Evolutionary conservation across 805 yeast species (phyloP).

Genomic region (Starmerella ratchasimensis): DNA sequence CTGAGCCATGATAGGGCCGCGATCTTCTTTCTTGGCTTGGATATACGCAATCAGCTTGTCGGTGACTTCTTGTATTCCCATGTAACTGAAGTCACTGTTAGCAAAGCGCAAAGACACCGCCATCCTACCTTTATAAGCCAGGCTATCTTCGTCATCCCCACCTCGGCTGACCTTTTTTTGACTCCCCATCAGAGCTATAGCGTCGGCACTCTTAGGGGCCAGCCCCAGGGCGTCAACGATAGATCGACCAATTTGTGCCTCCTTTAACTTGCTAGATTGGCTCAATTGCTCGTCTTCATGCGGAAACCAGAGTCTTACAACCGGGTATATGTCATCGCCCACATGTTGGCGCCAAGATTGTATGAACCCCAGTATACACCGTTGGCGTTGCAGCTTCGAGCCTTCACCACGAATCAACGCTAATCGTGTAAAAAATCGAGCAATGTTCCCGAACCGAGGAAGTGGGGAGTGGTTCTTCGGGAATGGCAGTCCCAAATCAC

Average conservation of each 20-base stretch:
- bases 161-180: neutral
- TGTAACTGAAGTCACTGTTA: constrained; percentile 25
- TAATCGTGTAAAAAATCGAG: constrained; percentile 14
- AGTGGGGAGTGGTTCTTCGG: constrained; percentile 15
- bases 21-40: constrained; percentile 27
- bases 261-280: constrained; percentile 46
- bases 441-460: constrained; percentile 16
- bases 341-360: constrained; percentile 39
- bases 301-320: constrained; percentile 46
- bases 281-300: constrained; percentile 42
- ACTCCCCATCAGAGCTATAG: constrained; percentile 32
- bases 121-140: constrained; percentile 36
- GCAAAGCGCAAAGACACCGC: constrained; percentile 39
- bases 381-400: constrained; percentile 4
- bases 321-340: constrained; percentile 55
- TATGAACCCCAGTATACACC: constrained; percentile 32
- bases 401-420: constrained; percentile 11
- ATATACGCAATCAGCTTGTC: constrained; percentile 34
- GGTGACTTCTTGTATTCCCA: constrained; percentile 40
- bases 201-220: constrained; percentile 49
- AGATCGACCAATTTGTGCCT: constrained; percentile 41
- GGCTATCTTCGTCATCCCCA: constrained; percentile 32
- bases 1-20: constrained; percentile 34
- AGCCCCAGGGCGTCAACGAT: constrained; percentile 40
- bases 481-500: constrained; percentile 13